A percentile compares a stretch with the other conserved stretches of the same genome.
phyloP scores from a whole-genome alignment of 2,329 filamentous ascomycete genomes.

The Alternaria ethzedia region DNA sequence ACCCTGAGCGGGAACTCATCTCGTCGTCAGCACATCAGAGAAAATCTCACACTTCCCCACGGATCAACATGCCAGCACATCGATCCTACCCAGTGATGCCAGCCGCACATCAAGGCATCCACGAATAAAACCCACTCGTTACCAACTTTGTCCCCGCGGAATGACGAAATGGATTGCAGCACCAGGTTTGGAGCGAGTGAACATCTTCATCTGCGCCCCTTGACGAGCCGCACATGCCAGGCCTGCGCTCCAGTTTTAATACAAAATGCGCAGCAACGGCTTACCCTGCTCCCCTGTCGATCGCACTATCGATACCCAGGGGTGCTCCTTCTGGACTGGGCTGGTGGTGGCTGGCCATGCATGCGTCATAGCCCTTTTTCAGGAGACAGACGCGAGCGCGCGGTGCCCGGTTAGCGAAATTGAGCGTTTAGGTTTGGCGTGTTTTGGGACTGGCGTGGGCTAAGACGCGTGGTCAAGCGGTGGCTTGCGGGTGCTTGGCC shows the following conservation, averaged over 20 bases:
- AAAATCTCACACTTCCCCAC: not conserved
- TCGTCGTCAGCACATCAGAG: not conserved
- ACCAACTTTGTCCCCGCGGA: not conserved
- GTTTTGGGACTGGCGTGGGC: not conserved
- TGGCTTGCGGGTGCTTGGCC: constrained; percentile 12
- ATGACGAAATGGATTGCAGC: not conserved
- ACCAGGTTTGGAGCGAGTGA: not conserved
- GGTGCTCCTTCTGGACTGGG: not conserved
- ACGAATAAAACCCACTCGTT: not conserved
- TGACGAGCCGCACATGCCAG: constrained; percentile 1
- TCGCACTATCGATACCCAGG: constrained; percentile 22
- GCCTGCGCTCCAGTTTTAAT: not conserved
- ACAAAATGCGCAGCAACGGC: not conserved
- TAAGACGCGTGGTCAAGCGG: constrained; percentile 3
- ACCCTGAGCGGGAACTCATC: not conserved
- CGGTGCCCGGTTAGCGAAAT: not conserved
- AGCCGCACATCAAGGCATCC: not conserved
- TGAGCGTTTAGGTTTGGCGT: not conserved
- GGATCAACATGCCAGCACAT: not conserved
- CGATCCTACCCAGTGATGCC: not conserved
- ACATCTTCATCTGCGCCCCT: constrained; percentile 15
- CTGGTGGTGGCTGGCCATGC: not conserved
- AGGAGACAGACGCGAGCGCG: not conserved
- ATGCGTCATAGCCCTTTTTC: constrained; percentile 8
- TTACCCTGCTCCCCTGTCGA: constrained; percentile 26